Base-by-base conservation (phyloP, 2,329 filamentous ascomycete genomes). In the Eutypella sp. region DNA sequence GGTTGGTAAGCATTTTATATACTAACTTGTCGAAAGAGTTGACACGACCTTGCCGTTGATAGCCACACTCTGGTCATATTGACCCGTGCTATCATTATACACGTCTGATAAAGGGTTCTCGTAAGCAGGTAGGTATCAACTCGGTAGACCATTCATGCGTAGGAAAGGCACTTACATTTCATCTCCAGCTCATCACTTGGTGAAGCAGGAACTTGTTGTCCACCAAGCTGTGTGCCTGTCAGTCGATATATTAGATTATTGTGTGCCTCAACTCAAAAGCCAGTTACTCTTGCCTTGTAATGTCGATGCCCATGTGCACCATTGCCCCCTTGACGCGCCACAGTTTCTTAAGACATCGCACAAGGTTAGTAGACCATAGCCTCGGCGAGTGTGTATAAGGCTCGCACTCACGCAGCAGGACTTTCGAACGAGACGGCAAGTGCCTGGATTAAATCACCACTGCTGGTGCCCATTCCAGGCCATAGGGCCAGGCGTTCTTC, bases 381-480 rank as follows among this genome's bases (percentile, higher is more conserved):
- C 11, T 11, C 5, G 5, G 16, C 5, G 13, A 13, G 25, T 6
- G 29, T 15, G 5, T 11, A 15, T 33, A 33, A 33, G n/a, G 18
- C 31, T 11, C 22, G n/a, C 6, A 52, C 56, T 45, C 46, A 64
- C 60, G 61, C 54, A 20, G 47, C 42, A 2, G 60, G 60, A 38
- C 56, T 53, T 1, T 48, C 39, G 36, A 61, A 62, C 1, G 61
- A 63, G 2, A 63, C 58, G 9, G 59, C 60, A 16, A 64, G 48
- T 3, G 61, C 58, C 47, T 65, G 62, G 16, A 64, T 61, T 38
- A 64, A 47, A 40, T 64, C 62, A 15, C 59, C 60, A 1, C 50
- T 52, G 16, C 59, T 62, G 4, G 61, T 64, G 11, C 60, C 59
- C 62, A 64, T 64, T 1, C 62, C 62, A 3, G 60, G 59, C 61